A percentile compares a stretch with the other conserved stretches of the same genome.
phyloP scores from a whole-genome alignment of 1,139 yeast genomes.

The Blastobotrys ciferrii region DNA sequence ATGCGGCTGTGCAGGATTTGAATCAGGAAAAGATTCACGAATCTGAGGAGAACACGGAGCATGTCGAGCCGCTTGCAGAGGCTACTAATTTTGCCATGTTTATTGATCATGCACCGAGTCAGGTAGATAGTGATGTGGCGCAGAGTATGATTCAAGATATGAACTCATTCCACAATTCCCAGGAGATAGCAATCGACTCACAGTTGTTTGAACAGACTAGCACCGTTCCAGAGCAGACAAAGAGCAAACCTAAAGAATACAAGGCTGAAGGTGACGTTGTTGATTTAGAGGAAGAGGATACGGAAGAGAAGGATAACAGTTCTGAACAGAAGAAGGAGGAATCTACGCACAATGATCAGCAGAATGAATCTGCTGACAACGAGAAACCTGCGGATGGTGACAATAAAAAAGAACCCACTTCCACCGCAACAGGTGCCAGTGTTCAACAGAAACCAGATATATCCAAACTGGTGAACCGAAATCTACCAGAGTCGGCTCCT shows the following conservation, averaged over 20 bases:
- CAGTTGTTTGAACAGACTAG: not conserved
- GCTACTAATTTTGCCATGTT: not conserved
- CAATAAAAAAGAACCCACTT: too few relatives aligned
- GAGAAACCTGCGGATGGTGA: too few relatives aligned
- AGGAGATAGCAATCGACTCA: not conserved
- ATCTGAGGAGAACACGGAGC: not conserved
- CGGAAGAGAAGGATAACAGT: slow-evolving; percentile 4
- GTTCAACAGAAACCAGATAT: slow-evolving; percentile 2
- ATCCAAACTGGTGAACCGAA: not conserved
- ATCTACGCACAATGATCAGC: too few relatives aligned
- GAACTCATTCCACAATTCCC: slow-evolving; percentile 1
- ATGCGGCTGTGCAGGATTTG: too few relatives aligned
- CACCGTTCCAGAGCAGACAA: not conserved
- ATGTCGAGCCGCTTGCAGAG: not conserved
- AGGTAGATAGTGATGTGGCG: slow-evolving; percentile 2
- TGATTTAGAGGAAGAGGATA: not conserved
- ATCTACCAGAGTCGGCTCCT: slow-evolving; percentile 9
- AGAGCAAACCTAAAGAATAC: not conserved
- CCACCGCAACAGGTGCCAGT: not conserved
- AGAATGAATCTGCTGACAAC: too few relatives aligned
- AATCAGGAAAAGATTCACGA: not conserved
- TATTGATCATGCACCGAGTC: not conserved
- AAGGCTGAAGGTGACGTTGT: not conserved
- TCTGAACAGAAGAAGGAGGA: too few relatives aligned
- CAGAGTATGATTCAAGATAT: slow-evolving; percentile 11